phyloP scores from a whole-genome alignment of 495 filamentous ascomycete species.

The Collariella sp. region DNA sequence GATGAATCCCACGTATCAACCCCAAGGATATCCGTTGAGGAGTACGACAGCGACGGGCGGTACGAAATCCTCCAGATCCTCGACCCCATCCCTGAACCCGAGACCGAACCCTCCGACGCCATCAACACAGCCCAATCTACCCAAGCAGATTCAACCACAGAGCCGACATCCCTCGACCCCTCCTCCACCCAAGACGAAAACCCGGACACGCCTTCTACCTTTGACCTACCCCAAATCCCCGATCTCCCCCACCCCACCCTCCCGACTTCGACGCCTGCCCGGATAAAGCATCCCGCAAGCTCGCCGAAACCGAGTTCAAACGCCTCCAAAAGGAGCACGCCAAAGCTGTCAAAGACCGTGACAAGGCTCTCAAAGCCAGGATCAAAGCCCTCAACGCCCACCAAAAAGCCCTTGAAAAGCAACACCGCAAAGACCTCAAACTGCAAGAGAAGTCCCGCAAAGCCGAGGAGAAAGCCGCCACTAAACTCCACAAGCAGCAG shows the following conservation, averaged over 20 bases:
- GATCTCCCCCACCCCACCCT: slow-evolving; percentile 31
- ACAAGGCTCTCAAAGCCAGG: slow-evolving; percentile 51
- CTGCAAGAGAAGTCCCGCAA: slow-evolving; percentile 25
- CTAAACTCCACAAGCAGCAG: background rate
- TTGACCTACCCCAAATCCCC: slow-evolving; percentile 36
- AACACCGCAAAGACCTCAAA: slow-evolving; percentile 18
- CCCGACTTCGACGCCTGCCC: slow-evolving; percentile 44
- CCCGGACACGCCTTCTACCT: slow-evolving; percentile 13
- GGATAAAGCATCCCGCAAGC: slow-evolving; percentile 55
- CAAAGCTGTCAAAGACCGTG: slow-evolving; percentile 53
- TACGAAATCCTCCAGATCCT: slow-evolving; percentile 17
- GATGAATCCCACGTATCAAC: slow-evolving; percentile 14
- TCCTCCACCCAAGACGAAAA: background rate
- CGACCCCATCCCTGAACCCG: slow-evolving; percentile 29
- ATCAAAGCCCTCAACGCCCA: slow-evolving; percentile 48
- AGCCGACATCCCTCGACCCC: background rate
- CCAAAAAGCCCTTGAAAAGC: slow-evolving; percentile 42
- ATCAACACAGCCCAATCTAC: background rate
- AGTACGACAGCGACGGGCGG: slow-evolving; percentile 23
- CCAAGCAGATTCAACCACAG: background rate
- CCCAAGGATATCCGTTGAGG: slow-evolving; percentile 39
- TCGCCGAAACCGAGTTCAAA: slow-evolving; percentile 54
- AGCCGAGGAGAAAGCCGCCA: slow-evolving; percentile 28
- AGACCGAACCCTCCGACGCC: background rate
- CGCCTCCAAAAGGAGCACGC: slow-evolving; percentile 51